Evolutionary conservation across 371 early-diverging fungal species (phyloP), one percentile per base, ranked within the genome.

Genomic region (Dichotomocladium elegans): DNA sequence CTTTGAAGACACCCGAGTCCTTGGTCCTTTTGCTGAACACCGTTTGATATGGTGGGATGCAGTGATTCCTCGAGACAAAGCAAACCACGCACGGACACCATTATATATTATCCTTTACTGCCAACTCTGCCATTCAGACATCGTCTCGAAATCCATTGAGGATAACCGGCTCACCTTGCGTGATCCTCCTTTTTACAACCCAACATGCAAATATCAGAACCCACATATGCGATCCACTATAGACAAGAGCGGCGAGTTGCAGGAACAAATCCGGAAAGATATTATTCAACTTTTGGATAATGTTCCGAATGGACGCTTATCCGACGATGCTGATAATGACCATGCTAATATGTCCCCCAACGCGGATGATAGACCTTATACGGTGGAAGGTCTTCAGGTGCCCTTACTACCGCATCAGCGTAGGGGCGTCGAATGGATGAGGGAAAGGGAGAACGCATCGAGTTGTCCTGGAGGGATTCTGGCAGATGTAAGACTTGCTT

Each of bases 381-480:
- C 28, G 63, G 58, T 73, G 17, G 59, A 69, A 12, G 74, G 78
- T 0, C 55, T 77, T 14, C 61, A 22, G 0, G 56, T 69, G n/a
- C 41, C 46, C 7, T 40, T 77, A 24, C 51, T 77, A 53, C 60
- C 66, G 11, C 74, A 77, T 55, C 78, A 77, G 41, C 49, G 52
- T 21, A 58, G 55, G 11, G 78, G 78, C 33, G 61, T 74, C 0
- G 49, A 53, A 41, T 77, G 78, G 78, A 77, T 77, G 78, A 57
- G 70, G 19, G 74, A 72, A 21, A 41, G 74, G 50, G 78, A 77
- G 45, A 48, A 57, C 10, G 74, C 77, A 37, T 52, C 63, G 30
- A 62, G 61, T 8, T 70, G 81, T 45, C 53, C 63, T 0, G 92
- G 92, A 51, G 92, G 92, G 5, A 87, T 92, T 29, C 57, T 90